Conservation (phyloP, 2,329 filamentous ascomycete genomes). For the Colletotrichum orchidophilum region DNA sequence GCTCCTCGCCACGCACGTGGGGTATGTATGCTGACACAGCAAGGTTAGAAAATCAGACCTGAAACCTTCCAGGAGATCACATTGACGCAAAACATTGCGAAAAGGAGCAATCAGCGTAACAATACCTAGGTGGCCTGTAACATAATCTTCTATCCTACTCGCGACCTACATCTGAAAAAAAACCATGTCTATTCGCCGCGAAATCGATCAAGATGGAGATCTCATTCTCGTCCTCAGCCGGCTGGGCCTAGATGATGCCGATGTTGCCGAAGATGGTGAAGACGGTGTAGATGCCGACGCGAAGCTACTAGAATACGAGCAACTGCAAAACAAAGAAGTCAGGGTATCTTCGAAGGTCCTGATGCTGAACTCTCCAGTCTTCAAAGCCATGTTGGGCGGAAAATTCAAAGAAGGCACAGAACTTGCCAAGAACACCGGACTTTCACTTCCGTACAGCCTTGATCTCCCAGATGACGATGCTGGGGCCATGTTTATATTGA, state of each 20-base stretch:
- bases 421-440: slow-evolving; percentile 6
- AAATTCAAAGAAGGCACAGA: slow-evolving; percentile 37
- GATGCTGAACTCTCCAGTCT: slow-evolving; percentile 38
- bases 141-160: not conserved
- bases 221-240: slow-evolving; percentile 28
- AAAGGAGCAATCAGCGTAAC: not conserved
- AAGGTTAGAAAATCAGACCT: not conserved
- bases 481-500: slow-evolving; percentile 41
- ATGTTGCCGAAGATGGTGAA: slow-evolving; percentile 16
- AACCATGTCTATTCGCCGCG: slow-evolving; percentile 2
- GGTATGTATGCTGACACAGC: not conserved
- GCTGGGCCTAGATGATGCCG: not conserved
- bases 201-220: slow-evolving; percentile 32
- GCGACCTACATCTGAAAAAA: too few relatives aligned
- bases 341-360: slow-evolving; percentile 36
- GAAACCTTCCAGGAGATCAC: not conserved
- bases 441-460: slow-evolving; percentile 6
- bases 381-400: slow-evolving; percentile 38
- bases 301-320: not conserved
- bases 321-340: slow-evolving; percentile 15
- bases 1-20: not conserved
- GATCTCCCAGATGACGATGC: slow-evolving; percentile 42
- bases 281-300: not conserved
- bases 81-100: not conserved
- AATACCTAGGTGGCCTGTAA: not conserved